These are phyloP conservation scores for Fragosphaeria purpurea DNA, from an alignment of 2,329 filamentous ascomycete genomes.

Conservation along the genomic window DNA sequence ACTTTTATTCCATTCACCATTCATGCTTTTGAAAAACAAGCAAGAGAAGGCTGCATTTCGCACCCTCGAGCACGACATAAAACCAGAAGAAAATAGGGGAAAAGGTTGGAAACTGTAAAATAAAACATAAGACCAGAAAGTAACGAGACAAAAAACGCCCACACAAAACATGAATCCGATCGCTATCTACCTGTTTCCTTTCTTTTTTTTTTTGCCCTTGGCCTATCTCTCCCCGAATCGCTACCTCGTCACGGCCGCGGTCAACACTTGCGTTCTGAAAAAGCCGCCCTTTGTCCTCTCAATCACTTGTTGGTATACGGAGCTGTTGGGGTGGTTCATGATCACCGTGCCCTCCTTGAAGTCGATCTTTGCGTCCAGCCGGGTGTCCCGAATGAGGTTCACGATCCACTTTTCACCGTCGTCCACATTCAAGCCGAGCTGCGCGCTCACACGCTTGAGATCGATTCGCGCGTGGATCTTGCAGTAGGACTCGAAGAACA, in stretches of 20 bases:
- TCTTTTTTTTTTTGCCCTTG: neutral
- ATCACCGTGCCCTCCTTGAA: conserved; percentile 97
- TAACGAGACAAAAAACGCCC: neutral
- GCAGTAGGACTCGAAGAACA: conserved; percentile 99
- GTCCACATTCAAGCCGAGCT: conserved; percentile 82
- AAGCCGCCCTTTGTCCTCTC: conserved; percentile 98
- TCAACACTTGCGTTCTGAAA: conserved; percentile 95
- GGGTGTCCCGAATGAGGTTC: conserved; percentile 94
- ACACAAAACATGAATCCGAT: neutral
- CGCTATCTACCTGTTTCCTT: too few relatives aligned
- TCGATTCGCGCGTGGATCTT: conserved; percentile 99
- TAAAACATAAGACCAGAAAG: neutral
- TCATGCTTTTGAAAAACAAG: too few relatives aligned
- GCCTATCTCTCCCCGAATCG: conserved; percentile 27
- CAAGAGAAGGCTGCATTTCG: too few relatives aligned
- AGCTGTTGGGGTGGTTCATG: conserved; percentile 99
- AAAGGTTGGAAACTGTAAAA: too few relatives aligned
- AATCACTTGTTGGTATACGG: conserved; percentile 98
- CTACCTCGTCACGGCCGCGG: conserved; percentile 41
- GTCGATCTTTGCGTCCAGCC: conserved; percentile 97
- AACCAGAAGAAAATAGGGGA: too few relatives aligned
- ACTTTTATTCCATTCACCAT: too few relatives aligned
- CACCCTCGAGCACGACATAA: too few relatives aligned
- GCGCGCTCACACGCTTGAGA: conserved; percentile 89
- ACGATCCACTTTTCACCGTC: conserved; percentile 99